Base-by-base conservation (phyloP, 208 protist genomes). In the Trypanosomatidae sp. region DNA sequence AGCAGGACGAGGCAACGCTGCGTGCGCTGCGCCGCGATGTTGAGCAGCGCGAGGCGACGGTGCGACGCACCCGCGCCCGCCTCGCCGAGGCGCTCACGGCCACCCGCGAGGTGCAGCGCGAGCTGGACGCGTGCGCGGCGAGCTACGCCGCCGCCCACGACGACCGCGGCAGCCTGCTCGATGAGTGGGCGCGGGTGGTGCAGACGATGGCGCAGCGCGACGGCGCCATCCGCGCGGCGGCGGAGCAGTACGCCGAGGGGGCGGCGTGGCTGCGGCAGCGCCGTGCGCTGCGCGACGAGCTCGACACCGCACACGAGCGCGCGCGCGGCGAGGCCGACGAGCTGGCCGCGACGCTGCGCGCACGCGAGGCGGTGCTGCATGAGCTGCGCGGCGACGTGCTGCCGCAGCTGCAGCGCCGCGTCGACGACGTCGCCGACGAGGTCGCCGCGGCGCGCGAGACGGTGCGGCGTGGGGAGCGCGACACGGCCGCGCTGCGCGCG, bases 101-200 rank as follows among this genome's bases (percentile, higher is more conserved):
- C 22, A 91, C 90, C 20, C 82, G 86, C 56, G 53, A 80, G 27
- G 70, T 71, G 19, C 87, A 96, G 60, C 71, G 78, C 33, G 92
- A 96, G 61, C 71, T 97, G 2, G 90, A 96, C 68, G 92, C 88
- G 52, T 81, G 73, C 22, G 94, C 88, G 4, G 68, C 58, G 43
- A 88, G 95, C 51, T 97, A 95, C 84, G 56, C 70, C 13, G 65
- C 67, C 22, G 55, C 95, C 26, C 88, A 97, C 64, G 48, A 66
- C 20, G 86, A 96, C 41, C 76, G 92, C 44, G 61, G 94, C 43
- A 43, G 67, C 6, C 61, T 97, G 21, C 65, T 97, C 15, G 44
- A 63, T n/a, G 83, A 96, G 61, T 96, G 87, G 84, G 90, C 96
- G 64, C 43, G 61, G 24, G 77, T 92, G 23, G 71, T 97, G 23